phyloP scores from a whole-genome alignment of 1,284 basidiomycete genomes.

The Cutaneotrichosporon sp. region DNA sequence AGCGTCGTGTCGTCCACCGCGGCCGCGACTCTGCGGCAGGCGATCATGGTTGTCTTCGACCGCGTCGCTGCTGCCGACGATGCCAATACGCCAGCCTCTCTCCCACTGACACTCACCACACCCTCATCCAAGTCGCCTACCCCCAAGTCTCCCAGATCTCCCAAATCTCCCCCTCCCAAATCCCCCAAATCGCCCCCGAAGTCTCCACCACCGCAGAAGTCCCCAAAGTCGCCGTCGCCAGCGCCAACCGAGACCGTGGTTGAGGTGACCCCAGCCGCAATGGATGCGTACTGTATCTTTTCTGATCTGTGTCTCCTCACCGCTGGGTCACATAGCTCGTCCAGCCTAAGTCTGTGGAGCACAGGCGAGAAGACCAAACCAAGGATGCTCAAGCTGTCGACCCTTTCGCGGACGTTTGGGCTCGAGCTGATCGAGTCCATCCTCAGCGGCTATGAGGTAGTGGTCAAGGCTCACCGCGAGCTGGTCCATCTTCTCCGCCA shows the following conservation, averaged over 20 bases:
- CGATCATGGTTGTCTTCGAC: constrained; percentile 97
- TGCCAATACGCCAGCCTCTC: background rate
- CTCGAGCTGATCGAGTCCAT: constrained; percentile 95
- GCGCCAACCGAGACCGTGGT: constrained; percentile 21
- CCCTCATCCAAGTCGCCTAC: background rate
- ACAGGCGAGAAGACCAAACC: constrained; percentile 59
- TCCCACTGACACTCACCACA: background rate
- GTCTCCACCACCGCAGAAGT: background rate
- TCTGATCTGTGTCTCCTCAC: constrained; percentile 84
- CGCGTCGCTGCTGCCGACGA: constrained; percentile 57
- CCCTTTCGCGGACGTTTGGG: constrained; percentile 86
- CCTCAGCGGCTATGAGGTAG: constrained; percentile 83
- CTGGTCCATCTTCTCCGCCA: constrained; percentile 77
- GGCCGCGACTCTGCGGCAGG: constrained; percentile 88
- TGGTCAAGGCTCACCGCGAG: constrained; percentile 82
- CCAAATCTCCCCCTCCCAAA: background rate
- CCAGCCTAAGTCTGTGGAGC: constrained; percentile 29
- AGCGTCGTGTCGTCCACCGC: constrained; percentile 96
- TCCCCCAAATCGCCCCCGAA: background rate
- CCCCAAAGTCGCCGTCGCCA: background rate
- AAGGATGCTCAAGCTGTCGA: constrained; percentile 75
- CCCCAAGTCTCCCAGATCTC: background rate
- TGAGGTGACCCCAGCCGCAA: constrained; percentile 64
- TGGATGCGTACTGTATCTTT: constrained; percentile 82
- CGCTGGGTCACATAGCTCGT: constrained; percentile 16